Conservation (phyloP, 1,284 basidiomycete species). For the Trametes sp. region DNA sequence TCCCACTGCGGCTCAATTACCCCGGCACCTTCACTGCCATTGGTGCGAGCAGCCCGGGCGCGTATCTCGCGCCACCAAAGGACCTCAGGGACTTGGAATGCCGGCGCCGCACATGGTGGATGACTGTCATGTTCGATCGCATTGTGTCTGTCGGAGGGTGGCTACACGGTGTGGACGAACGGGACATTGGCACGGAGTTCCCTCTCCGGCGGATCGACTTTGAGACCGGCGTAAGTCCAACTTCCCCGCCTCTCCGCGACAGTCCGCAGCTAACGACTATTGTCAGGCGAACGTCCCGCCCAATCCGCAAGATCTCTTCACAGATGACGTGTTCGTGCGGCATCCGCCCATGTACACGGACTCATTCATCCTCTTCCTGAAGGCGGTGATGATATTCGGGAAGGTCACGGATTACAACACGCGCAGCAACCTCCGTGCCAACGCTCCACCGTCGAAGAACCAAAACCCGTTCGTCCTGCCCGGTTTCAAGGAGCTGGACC, state of each 20-base stretch:
- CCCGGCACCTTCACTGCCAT: constrained; percentile 76
- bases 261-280: constrained; percentile 10
- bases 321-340: constrained; percentile 66
- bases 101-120: constrained; percentile 85
- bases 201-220: constrained; percentile 78
- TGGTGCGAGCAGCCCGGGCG: constrained; percentile 69
- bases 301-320: constrained; percentile 75
- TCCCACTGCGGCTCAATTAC: constrained; percentile 83
- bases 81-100: constrained; percentile 77
- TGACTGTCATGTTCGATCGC: constrained; percentile 84
- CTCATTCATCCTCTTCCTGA: constrained; percentile 79
- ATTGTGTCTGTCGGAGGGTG: constrained; percentile 89
- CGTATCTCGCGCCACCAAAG: constrained; percentile 81
- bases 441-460: constrained; percentile 64
- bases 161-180: constrained; percentile 83
- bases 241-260: constrained; percentile 9
- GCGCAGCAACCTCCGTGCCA: constrained; percentile 68
- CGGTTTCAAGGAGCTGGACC: constrained; percentile 73
- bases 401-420: constrained; percentile 84
- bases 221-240: constrained; percentile 64
- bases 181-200: constrained; percentile 81
- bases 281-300: constrained; percentile 52
- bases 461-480: constrained; percentile 72
- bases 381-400: constrained; percentile 83
- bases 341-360: constrained; percentile 82